Base-by-base conservation (phyloP, 2,329 filamentous ascomycete genomes). In the Mycosphaerella sp. region DNA sequence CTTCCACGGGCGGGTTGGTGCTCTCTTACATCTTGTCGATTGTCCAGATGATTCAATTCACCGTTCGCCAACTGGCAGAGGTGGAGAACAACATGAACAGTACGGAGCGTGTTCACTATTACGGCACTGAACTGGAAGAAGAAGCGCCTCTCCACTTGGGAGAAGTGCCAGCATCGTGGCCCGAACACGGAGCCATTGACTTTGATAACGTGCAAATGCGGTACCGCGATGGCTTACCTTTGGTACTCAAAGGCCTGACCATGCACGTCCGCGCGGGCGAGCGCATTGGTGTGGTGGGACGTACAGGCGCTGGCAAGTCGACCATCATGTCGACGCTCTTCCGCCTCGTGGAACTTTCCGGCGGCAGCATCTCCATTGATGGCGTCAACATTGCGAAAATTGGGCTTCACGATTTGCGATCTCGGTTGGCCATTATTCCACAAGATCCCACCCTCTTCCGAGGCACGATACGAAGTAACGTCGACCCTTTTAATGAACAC, bases 1-100 rank as follows among this genome's bases (percentile, higher is more conserved):
- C 92, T 1, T 90, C 87, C 47, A 95, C 89, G 53, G 85, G 83
- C 44, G 93, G 93, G 17, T 76, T 97, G 39, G 90, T 97, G 0
- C 78, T 98, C 21, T 93, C 87, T 45, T 97, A 97, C 71, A 95
- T 97, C 66, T 79, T 98, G 14, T 81, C 86, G 11, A 95, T 96
- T 65, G 90, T 95, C 14, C 89, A 95, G 70, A 90, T 96, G 86
- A 85, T 97, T 60, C 92, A 96, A 68, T 96, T 96, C 71, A 92
- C 89, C 0, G 89, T 97, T 14, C 83, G 93, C 14, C 92, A 97
- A 72, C 78, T 96, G 6, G 92, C 92, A 26, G 92, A 96, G 70
- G 89, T 97, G 7, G 92, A 97, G 71, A 97, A 96, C 72, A 89
- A 91, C 67, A 97, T 97, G 92, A 97, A 96, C 69, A 85, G 91